Conservation (phyloP, 2,329 filamentous ascomycete species). For the Aureobasidium sp. region DNA sequence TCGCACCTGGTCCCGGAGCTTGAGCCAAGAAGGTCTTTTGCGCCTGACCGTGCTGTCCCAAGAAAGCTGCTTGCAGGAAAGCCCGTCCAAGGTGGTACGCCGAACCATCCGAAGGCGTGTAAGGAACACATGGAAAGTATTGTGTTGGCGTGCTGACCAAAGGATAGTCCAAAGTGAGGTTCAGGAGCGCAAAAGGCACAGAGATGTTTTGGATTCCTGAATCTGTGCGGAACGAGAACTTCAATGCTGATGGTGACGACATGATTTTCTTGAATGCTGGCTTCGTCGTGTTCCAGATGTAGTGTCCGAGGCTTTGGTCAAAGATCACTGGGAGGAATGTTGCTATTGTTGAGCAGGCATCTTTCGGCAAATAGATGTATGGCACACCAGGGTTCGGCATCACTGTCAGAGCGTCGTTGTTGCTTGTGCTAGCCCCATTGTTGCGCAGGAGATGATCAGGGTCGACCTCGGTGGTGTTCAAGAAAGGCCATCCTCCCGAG, state of each 20-base stretch:
- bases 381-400: conserved; percentile 8
- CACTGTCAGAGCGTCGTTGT: neutral
- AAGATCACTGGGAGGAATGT: neutral
- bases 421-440: neutral
- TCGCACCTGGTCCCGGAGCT: neutral
- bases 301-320: neutral
- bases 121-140: conserved; percentile 1
- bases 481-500: neutral
- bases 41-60: neutral
- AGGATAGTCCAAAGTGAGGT: conserved; percentile 6
- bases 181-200: conserved; percentile 5
- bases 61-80: conserved; percentile 2
- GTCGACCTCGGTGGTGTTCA: neutral
- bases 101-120: neutral
- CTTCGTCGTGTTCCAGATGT: conserved; percentile 1
- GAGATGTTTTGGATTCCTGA: neutral
- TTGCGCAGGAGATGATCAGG: neutral
- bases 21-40: neutral
- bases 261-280: neutral
- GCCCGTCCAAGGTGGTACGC: conserved; percentile 6
- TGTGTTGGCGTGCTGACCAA: neutral
- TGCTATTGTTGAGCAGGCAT: neutral
- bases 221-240: neutral
- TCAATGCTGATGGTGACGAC: neutral
- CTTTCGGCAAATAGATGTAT: neutral